Conservation (phyloP, 2,329 filamentous ascomycete genomes). For the Ophiocordyceps australis region DNA sequence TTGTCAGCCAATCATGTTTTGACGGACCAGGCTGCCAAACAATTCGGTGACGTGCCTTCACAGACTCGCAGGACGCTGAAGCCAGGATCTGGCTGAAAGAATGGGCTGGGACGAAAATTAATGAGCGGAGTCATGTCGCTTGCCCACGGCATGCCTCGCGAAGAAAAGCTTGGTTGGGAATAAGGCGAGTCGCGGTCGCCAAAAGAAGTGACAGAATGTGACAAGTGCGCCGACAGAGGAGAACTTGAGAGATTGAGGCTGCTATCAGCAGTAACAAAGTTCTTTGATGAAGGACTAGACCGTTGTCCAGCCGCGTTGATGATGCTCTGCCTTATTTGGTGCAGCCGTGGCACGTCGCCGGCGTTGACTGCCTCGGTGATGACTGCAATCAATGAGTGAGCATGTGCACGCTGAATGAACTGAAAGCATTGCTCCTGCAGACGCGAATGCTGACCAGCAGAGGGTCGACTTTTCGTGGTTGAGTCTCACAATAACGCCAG, state of each 20-base stretch:
- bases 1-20: too few species aligned
- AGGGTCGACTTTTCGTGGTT: too few species aligned
- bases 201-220: slow-evolving; percentile 6
- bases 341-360: slow-evolving; percentile 20
- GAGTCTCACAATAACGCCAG: too few species aligned
- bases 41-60: slow-evolving; percentile 41
- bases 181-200: slow-evolving; percentile 3
- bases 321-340: slow-evolving; percentile 24
- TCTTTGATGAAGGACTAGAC: slow-evolving; percentile 8
- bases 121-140: too few species aligned
- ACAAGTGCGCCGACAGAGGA: slow-evolving; percentile 3
- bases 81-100: slow-evolving; percentile 53
- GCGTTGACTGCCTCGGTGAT: slow-evolving; percentile 19
- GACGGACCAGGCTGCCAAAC: too few species aligned
- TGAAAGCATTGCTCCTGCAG: too few species aligned
- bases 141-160: too few species aligned
- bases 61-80: slow-evolving; percentile 49
- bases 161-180: slow-evolving; percentile 4
- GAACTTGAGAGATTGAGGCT: not conserved
- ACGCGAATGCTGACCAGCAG: too few species aligned
- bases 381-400: too few species aligned
- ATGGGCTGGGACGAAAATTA: slow-evolving; percentile 71
- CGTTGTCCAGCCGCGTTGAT: slow-evolving; percentile 12
- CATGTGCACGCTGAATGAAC: too few species aligned
- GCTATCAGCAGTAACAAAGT: slow-evolving; percentile 1